Evolutionary conservation across 306 rosid species (phyloP), one percentile per base, ranked within the genome.

Genomic region (Gynostemma pentaphyllum): DNA sequence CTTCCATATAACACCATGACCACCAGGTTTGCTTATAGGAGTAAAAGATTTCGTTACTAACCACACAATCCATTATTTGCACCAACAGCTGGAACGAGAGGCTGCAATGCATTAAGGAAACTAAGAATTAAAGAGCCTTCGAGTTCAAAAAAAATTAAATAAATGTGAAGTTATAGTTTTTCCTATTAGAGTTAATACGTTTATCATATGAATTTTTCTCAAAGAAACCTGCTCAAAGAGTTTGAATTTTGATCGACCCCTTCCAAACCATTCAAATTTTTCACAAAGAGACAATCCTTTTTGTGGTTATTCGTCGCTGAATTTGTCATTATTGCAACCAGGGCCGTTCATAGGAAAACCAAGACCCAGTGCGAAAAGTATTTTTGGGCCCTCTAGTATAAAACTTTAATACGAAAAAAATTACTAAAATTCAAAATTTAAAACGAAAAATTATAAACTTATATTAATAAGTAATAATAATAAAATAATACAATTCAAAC

Each of bases 1-100:
- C 75, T 88, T 92, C 99, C 97, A 92, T 75, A 92, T 82, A 51
- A 84, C 97, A 69, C 97, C 95, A 68, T 88, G 99, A 67, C 99
- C 99, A 75, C 99, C 83, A 45, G 99, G 99, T 82, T 92, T 92
- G 82, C 95, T 77, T 70, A 92, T 55, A 27, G 89, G 95, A 51
- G 71, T 69, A 73, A 88, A 88, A 19, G 94, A 81, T 75, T 84
- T 78, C 39, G 85, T 78, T 62, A 82, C 81, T 72, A 92, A 62
- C 99, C 99, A n/a, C n/a, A 92, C 68, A 78, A 81, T 52, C 95
- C 99, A 75, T 86, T 95, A 72, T 84, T 90, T 24, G 89, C 94
- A 70, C 82, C 77, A 70, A 86, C 80, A 70, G 91, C 85, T 62
- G 99, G 99, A 78, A 88, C 99, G 69, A 88, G 88, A 75, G 99